Evolutionary conservation across 179 eudicot species (phyloP).

Genomic region (Drosera spatulata): DNA sequence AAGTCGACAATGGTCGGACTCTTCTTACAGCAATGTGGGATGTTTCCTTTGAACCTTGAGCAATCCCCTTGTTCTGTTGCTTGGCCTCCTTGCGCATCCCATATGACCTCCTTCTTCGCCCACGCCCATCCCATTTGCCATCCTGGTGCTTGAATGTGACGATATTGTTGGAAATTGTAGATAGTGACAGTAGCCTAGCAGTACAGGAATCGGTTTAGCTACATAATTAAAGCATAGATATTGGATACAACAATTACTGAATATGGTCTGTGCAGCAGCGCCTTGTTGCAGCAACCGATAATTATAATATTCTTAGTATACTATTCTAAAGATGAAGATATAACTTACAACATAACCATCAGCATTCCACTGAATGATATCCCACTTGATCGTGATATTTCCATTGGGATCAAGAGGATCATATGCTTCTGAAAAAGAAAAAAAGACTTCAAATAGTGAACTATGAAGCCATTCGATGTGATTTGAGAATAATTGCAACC

Average conservation of each 20-base stretch:
- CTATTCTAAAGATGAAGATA: background rate
- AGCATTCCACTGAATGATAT: constrained; percentile 25
- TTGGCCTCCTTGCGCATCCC: constrained; percentile 37
- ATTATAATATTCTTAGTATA: too few species aligned
- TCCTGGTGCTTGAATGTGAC: constrained; percentile 36
- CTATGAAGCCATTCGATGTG: background rate
- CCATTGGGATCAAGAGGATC: constrained; percentile 50
- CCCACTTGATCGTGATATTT: constrained; percentile 37
- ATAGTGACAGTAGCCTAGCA: constrained; percentile 40
- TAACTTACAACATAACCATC: constrained; percentile 46
- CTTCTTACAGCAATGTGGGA: constrained; percentile 40
- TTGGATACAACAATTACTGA: background rate
- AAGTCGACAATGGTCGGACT: constrained; percentile 34
- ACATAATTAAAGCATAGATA: background rate
- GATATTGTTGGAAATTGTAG: constrained; percentile 38
- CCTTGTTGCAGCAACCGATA: too few species aligned
- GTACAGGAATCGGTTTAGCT: background rate
- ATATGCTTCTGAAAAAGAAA: constrained; percentile 21
- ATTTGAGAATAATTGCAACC: background rate
- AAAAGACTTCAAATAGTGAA: background rate
- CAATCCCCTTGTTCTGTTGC: constrained; percentile 47
- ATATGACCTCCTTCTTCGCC: constrained; percentile 36
- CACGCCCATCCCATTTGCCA: constrained; percentile 54
- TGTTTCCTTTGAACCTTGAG: constrained; percentile 21
- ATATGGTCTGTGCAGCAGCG: too few species aligned